A percentile compares a stretch with the other conserved stretches of the same genome.
Evolutionary conservation across 2,329 filamentous ascomycete genomes (phyloP).

Genomic region (Cladorrhinum sp.): DNA sequence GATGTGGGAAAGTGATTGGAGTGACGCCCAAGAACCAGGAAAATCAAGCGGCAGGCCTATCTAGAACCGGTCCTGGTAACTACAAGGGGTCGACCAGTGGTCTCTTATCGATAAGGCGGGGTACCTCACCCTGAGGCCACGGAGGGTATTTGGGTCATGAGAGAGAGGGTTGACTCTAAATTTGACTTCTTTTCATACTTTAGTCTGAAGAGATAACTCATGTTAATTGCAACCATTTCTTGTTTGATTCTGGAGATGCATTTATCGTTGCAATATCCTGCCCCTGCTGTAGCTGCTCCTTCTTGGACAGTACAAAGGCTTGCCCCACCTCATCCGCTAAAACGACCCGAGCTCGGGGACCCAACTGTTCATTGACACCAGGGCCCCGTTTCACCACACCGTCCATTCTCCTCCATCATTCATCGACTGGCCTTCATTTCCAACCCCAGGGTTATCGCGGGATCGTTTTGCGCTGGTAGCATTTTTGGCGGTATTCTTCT

Average conservation of each 20-base stretch:
- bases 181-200: no score
- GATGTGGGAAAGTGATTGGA: neutral
- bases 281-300: neutral
- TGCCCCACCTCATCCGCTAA: neutral
- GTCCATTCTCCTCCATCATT: neutral
- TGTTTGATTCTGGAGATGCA: neutral
- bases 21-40: neutral
- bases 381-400: neutral
- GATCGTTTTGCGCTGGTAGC: neutral
- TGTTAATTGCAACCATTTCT: no score
- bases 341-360: constrained; percentile 3
- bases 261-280: neutral
- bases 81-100: neutral
- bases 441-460: neutral
- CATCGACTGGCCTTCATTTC: neutral
- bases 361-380: neutral
- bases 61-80: neutral
- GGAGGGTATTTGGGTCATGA: neutral
- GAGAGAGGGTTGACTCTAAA: no score
- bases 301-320: neutral
- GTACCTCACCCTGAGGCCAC: neutral
- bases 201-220: no score
- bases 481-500: neutral
- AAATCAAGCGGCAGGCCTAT: neutral
- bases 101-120: constrained; percentile 10